These are phyloP conservation scores for Mycena alexandri DNA, from an alignment of 768 basidiomycete species.

Conservation along the genomic window DNA sequence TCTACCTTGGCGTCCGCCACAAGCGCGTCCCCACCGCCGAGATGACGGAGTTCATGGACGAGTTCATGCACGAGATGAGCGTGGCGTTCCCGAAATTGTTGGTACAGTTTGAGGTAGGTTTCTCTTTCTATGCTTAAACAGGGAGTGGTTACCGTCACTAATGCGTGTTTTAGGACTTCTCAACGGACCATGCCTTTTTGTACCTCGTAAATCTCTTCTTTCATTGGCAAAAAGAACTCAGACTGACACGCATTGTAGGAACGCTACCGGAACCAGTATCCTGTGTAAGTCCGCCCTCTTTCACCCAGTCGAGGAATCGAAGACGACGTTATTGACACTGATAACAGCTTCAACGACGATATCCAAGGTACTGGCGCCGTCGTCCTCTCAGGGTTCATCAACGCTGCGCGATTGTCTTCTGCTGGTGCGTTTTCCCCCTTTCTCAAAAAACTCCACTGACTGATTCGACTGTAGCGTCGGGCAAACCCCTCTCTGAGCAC, in stretches of 20 bases:
- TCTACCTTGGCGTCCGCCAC: conserved; percentile 89
- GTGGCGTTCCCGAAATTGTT: conserved; percentile 82
- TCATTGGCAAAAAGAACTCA: too few species aligned
- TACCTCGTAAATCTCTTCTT: conserved; percentile 60
- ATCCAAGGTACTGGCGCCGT: conserved; percentile 94
- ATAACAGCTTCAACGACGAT: conserved; percentile 81
- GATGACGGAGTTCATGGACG: conserved; percentile 90
- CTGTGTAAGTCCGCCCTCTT: conserved; percentile 47
- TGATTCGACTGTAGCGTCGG: conserved; percentile 59
- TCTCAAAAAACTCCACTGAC: too few species aligned
- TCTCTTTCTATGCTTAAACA: conserved; percentile 4
- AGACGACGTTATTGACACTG: too few species aligned
- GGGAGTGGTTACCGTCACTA: conserved; percentile 7
- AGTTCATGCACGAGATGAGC: conserved; percentile 90
- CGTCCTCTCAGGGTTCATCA: conserved; percentile 90
- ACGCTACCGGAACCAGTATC: conserved; percentile 73
- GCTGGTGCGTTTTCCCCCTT: conserved; percentile 39
- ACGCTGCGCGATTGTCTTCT: conserved; percentile 84
- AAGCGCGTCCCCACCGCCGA: conserved; percentile 72
- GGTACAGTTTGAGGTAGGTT: conserved; percentile 83
- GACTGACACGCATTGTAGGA: not conserved
- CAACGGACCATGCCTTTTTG: conserved; percentile 90
- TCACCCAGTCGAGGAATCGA: too few species aligned
- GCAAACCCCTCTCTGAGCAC: conserved; percentile 75
- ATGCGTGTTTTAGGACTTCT: conserved; percentile 75